Evolutionary conservation across 305 asterid genomes (phyloP).

Genomic region (Withania somnifera): DNA sequence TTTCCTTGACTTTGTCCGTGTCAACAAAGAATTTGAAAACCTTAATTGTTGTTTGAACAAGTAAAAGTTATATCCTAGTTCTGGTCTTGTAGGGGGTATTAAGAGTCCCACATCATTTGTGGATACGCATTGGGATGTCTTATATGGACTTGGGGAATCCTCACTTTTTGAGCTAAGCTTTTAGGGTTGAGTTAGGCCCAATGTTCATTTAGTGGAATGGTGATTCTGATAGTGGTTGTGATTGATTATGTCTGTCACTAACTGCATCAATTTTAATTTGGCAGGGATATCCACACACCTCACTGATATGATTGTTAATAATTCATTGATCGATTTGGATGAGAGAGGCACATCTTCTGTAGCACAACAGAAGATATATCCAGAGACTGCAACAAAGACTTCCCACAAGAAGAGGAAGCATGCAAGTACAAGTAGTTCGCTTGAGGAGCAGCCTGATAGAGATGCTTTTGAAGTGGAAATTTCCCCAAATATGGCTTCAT

Average conservation of each 20-base stretch:
- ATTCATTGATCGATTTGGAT: slow-evolving; percentile 45
- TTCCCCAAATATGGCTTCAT: slow-evolving; percentile 22
- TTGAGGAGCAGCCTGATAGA: slow-evolving; percentile 31
- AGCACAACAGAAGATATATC: slow-evolving; percentile 23
- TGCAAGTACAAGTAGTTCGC: slow-evolving; percentile 25
- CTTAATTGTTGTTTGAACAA: too few relatives aligned
- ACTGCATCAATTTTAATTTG: background rate
- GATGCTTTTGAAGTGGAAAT: slow-evolving; percentile 30
- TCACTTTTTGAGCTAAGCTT: background rate
- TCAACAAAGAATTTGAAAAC: too few relatives aligned
- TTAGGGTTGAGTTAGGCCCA: background rate
- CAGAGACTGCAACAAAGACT: slow-evolving; percentile 20
- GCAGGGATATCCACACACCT: slow-evolving; percentile 58
- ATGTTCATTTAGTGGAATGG: background rate
- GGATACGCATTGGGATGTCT: background rate
- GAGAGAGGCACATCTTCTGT: slow-evolving; percentile 22
- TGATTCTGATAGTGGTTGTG: background rate
- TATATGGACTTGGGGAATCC: background rate
- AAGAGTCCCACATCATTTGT: background rate
- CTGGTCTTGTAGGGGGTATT: background rate
- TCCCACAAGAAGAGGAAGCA: slow-evolving; percentile 68
- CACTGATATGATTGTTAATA: slow-evolving; percentile 39
- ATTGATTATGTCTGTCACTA: background rate
- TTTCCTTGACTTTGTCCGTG: too few relatives aligned
- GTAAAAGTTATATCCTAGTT: background rate